Evolutionary conservation across 345 rosid species (phyloP).

Genomic region (Heritiera littoralis): DNA sequence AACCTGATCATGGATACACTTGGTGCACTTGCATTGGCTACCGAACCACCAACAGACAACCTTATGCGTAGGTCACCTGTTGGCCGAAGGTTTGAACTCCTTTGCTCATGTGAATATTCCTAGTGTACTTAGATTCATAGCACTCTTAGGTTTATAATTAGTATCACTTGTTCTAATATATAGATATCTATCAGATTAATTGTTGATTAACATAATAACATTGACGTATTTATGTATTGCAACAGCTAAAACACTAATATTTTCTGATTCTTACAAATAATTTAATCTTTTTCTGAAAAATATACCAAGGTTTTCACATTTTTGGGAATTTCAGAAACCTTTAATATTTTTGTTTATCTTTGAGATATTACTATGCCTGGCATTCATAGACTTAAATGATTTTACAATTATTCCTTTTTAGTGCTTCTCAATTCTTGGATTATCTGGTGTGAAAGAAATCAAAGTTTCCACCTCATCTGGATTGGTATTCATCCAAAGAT

Average conservation of each 20-base stretch:
- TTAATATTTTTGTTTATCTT: not conserved
- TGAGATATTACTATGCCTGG: slow-evolving; percentile 13
- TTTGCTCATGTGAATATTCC: slow-evolving; percentile 7
- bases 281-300: not conserved
- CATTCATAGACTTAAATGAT: not conserved
- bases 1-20: slow-evolving; percentile 99
- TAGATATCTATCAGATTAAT: not conserved
- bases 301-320: slow-evolving; percentile 12
- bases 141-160: not conserved
- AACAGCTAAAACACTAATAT: not conserved
- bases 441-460: not conserved
- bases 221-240: not conserved
- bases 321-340: slow-evolving; percentile 1
- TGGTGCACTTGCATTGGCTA: slow-evolving; percentile 98
- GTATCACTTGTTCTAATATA: not conserved
- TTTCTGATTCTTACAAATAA: not conserved
- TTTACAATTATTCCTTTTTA: not conserved
- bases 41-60: slow-evolving; percentile 97
- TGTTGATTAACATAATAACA: not conserved
- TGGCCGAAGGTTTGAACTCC: slow-evolving; percentile 77
- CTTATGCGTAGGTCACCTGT: slow-evolving; percentile 92
- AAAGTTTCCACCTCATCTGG: not conserved
- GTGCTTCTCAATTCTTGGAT: not conserved
- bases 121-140: not conserved
- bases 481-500: not conserved